Percentiles rank a stretch among this genome's conserved stretches.
phyloP scores from a whole-genome alignment of 2,329 filamentous ascomycete genomes.

The Ceratocystis colombiana region DNA sequence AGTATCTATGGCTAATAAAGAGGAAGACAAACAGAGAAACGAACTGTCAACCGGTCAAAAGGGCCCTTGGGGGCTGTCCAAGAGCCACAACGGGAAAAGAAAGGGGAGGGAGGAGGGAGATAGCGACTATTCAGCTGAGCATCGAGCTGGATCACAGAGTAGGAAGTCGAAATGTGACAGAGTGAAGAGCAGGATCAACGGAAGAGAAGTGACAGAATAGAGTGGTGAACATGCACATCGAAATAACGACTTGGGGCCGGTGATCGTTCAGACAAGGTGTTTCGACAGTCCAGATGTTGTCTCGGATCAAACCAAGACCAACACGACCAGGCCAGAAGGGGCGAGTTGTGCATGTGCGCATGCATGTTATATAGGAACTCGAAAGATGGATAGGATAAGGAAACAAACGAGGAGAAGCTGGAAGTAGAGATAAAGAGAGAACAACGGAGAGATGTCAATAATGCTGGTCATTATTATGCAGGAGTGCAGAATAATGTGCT shows the following conservation, averaged over 20 bases:
- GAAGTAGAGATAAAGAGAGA: not conserved
- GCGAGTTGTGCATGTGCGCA: not conserved
- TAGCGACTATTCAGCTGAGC: not conserved
- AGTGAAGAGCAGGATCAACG: not conserved
- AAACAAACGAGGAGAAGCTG: not conserved
- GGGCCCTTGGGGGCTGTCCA: not conserved
- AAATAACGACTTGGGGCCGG: not conserved
- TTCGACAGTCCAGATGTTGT: not conserved
- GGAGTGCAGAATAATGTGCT: not conserved
- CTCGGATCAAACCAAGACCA: not conserved
- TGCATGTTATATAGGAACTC: not conserved
- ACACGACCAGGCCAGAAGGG: not conserved
- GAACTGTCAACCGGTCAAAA: not conserved
- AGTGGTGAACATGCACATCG: not conserved
- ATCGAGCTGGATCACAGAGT: not conserved
- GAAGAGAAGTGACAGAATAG: constrained; percentile 12
- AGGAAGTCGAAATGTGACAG: constrained; percentile 4
- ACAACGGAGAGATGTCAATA: not conserved
- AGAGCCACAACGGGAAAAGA: not conserved
- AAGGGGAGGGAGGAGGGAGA: not conserved
- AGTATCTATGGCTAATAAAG: not conserved
- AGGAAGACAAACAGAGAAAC: not conserved
- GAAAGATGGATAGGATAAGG: not conserved
- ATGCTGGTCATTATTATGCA: not conserved
- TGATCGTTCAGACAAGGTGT: not conserved